Evolutionary conservation across 192 early-diverging fungal genomes (phyloP).

Genomic region (Coemansia javaensis): DNA sequence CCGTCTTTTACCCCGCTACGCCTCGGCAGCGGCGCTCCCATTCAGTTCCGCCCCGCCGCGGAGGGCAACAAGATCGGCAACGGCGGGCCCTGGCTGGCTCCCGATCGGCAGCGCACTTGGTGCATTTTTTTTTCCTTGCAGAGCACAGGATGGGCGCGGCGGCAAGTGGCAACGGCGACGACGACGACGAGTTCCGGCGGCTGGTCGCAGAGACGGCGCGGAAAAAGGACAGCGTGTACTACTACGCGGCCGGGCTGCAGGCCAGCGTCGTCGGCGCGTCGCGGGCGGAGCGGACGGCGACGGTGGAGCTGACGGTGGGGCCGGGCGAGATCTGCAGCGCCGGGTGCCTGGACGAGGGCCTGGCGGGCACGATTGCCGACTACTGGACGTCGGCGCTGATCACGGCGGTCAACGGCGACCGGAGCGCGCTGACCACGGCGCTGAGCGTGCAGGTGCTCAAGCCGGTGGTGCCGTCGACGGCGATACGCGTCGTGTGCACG

Average conservation of each 20-base stretch:
- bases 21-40: too few relatives aligned
- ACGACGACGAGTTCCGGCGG: constrained; percentile 7
- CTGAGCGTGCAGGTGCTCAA: constrained; percentile 26
- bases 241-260: constrained; percentile 16
- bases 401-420: constrained; percentile 17
- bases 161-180: not conserved
- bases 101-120: too few relatives aligned
- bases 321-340: constrained; percentile 6
- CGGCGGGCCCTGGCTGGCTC: too few relatives aligned
- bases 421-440: constrained; percentile 31
- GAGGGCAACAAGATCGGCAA: too few relatives aligned
- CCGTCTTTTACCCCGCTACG: too few relatives aligned
- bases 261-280: constrained; percentile 17
- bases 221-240: constrained; percentile 34
- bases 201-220: not conserved
- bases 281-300: not conserved
- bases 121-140: too few relatives aligned
- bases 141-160: too few relatives aligned
- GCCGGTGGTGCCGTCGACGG: not conserved
- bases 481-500: constrained; percentile 17
- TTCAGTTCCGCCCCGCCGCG: too few relatives aligned
- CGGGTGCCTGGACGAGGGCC: constrained; percentile 27
- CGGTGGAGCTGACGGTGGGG: constrained; percentile 2
- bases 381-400: constrained; percentile 43
- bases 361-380: constrained; percentile 32